Base-by-base conservation (phyloP, 2,329 filamentous ascomycete genomes). In the Colletotrichum plurivorum region DNA sequence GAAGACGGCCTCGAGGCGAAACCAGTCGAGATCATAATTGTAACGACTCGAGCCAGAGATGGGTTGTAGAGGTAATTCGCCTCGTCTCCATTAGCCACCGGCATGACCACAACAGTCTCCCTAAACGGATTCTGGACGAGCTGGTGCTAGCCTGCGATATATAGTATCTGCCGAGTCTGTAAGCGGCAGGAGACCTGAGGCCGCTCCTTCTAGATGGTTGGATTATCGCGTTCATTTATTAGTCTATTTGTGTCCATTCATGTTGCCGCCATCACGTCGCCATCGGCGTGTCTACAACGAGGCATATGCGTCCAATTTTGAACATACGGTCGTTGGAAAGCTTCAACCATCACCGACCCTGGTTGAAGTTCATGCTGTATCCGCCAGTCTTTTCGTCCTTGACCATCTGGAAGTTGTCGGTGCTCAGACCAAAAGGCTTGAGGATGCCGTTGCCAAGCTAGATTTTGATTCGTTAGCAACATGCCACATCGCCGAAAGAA, bases 381-480 rank as follows among this genome's bases (percentile, higher is more conserved):
- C 94, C 95, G 1, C 96, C 96, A 1, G 91, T 93, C 71, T 92
- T 92, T 75, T 95, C 93, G 76, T 98, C 95, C 80, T 98, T 94
- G 31, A 92, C 90, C 86, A 98, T 97, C 72, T 97, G 90, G 77
- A 99, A 98, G 78, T 97, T 97, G 53, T 97, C 92, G 12, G 96
- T 98, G 68, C 93, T 97, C 73, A 99, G 81, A 1, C 96, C 96
- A 83, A 98, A 98, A 0, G 95, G 95, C 78, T 93, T 97, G 58
- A 99, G 79, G 16, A 99, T 89, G 1, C 94, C 94, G 77, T 99
- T 97, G 0, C 96, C 96, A 69, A 99, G 83, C 81, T 93, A 69
- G 4, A 56, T 1, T 8, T 10, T 1, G 31, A 36, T 22, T 4
- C 12, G 55, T 75, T 16, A 76, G 71, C 45, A 56, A 36, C 31